Percentiles rank a stretch among this genome's conserved stretches.
These are phyloP conservation scores for Medicago lupulina DNA, from an alignment of 306 rosid species.

Conservation along the genomic window DNA sequence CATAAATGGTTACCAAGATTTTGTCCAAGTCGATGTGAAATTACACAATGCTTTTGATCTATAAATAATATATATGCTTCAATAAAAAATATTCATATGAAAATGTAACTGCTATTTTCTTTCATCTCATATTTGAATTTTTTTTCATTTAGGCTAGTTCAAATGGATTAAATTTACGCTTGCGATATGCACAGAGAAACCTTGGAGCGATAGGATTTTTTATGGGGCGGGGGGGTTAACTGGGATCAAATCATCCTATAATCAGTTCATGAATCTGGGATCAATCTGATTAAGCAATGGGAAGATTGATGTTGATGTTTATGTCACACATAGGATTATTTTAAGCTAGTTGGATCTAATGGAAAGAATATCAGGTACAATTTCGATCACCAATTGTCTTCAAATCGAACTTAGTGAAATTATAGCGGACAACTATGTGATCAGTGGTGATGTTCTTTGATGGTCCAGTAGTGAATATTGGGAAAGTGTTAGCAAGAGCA, in stretches of 20 bases:
- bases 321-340: too few species aligned
- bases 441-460: too few species aligned
- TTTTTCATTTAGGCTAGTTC: neutral
- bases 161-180: neutral
- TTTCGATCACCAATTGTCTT: too few species aligned
- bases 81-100: slow-evolving; percentile 14
- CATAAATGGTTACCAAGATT: slow-evolving; percentile 8
- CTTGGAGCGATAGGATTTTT: neutral
- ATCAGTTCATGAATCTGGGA: too few species aligned
- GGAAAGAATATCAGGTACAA: too few species aligned
- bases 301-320: too few species aligned
- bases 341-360: too few species aligned
- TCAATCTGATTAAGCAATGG: too few species aligned
- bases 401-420: too few species aligned
- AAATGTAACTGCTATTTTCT: neutral
- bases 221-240: neutral
- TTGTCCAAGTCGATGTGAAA: slow-evolving; percentile 15
- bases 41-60: neutral
- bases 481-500: slow-evolving; percentile 11
- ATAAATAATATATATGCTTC: slow-evolving; percentile 1
- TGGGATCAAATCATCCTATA: neutral
- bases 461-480: too few species aligned
- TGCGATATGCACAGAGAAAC: neutral
- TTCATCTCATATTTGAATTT: neutral
- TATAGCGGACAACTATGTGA: too few species aligned